phyloP scores from a whole-genome alignment of 2,329 filamentous ascomycete species.

The Scedosporium boydii region DNA sequence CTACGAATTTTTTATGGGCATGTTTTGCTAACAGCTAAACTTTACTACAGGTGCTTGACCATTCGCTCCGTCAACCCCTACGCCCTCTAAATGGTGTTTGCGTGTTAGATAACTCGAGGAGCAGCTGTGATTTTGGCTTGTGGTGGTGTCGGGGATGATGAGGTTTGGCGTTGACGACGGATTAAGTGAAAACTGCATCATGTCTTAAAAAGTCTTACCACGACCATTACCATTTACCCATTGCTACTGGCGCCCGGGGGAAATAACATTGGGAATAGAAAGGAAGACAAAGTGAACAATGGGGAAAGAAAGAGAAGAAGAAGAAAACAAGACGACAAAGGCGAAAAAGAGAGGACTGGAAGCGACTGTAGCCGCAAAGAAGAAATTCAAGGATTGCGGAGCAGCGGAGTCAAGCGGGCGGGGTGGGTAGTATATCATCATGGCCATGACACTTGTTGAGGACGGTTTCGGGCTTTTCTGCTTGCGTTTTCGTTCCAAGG shows the following conservation, averaged over 20 bases:
- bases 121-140: background rate
- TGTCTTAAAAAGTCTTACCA: background rate
- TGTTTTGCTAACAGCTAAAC: slow-evolving; percentile 24
- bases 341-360: background rate
- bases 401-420: background rate
- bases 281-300: background rate
- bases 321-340: background rate
- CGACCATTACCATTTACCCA: background rate
- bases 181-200: background rate
- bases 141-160: background rate
- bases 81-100: slow-evolving; percentile 38
- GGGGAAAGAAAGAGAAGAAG: too few species aligned
- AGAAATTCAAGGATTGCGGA: background rate
- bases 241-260: background rate
- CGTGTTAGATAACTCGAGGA: background rate
- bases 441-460: background rate
- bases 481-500: background rate
- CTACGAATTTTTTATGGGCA: background rate
- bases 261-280: background rate
- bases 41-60: slow-evolving; percentile 59
- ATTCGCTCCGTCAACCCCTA: slow-evolving; percentile 76
- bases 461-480: background rate
- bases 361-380: background rate
- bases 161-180: background rate
- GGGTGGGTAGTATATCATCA: background rate